Evolutionary conservation across 805 yeast species (phyloP), one percentile per base, ranked within the genome.

Genomic region (Candida suzukii): DNA sequence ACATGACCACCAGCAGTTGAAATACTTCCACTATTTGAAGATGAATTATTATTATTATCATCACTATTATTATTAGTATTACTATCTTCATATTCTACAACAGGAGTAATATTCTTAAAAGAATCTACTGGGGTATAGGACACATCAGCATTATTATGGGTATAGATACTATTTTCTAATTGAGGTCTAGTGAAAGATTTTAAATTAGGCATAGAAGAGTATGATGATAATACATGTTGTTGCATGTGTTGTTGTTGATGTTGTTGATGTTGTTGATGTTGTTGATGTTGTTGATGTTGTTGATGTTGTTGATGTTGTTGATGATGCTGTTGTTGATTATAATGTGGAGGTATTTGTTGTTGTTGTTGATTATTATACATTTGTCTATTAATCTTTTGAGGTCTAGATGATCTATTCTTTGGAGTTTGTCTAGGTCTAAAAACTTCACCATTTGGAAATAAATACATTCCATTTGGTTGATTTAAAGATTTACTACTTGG

Each of bases 381-480:
- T n/a, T 35, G 18, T 40, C 49, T 41, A 17, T 39, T 46, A 34
- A 41, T 38, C 29, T 27, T 39, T 7, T 25, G 33, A 8, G 75
- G 76, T 39, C 67, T 60, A 25, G 60, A 50, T 10, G 60, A 43
- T 41, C 73, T 57, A 37, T 60, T 65, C n/a, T 60, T 43, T 2
- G 72, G 72, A 12, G 63, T 60, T 35, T 52, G 55, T 31, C 78
- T 52, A 2, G 78, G 78, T 28, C 71, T 57, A 52, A 73, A 74
- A 2, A 72, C 63, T 49, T 74, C 80, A 38, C 80, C 80, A 51
- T 74, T 73, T 14, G 78, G 78, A 50, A 74, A 74, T 46, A 60
- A 66, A 38, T 51, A 56, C 47, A 43, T 44, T 3, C 53, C 51
- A 8, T 17, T n/a, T n/a, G 16, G 3, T 3, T 17, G 14, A 31